These are phyloP conservation scores for Chrysopogon serrulatus DNA, from an alignment of 176 grass and related monocot species.

Conservation along the genomic window DNA sequence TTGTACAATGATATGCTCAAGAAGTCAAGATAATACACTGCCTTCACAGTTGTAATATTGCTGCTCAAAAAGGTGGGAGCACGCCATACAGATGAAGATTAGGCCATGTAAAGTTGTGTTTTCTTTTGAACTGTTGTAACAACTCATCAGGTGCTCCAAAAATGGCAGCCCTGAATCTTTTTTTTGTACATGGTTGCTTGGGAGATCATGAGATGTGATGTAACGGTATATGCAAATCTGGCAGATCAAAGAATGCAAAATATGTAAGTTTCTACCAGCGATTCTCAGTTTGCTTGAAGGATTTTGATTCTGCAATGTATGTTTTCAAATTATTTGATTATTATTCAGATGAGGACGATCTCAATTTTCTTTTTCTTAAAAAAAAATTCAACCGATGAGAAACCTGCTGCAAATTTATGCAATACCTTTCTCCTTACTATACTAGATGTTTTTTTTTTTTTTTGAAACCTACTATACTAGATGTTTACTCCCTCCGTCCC, in stretches of 20 bases:
- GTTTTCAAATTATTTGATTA: not conserved
- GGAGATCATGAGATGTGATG: not conserved
- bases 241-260: not conserved
- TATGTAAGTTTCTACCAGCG: not conserved
- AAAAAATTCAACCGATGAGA: not conserved
- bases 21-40: constrained; percentile 2
- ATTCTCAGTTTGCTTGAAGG: not conserved
- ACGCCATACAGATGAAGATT: constrained; percentile 23
- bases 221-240: not conserved
- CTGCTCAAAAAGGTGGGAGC: constrained; percentile 1
- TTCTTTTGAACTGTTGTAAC: constrained; percentile 34
- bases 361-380: not conserved
- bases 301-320: not conserved
- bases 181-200: constrained; percentile 4
- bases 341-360: not conserved
- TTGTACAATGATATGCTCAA: constrained; percentile 35
- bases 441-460: too few species aligned
- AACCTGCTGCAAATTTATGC: not conserved
- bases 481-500: too few species aligned
- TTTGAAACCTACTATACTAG: too few species aligned
- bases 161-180: constrained; percentile 26
- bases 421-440: not conserved
- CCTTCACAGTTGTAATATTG: constrained; percentile 24
- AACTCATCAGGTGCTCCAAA: constrained; percentile 25
- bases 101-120: constrained; percentile 16